Evolutionary conservation across 129 eudicot genomes (phyloP).

Genomic region (Saposhnikovia divaricata): DNA sequence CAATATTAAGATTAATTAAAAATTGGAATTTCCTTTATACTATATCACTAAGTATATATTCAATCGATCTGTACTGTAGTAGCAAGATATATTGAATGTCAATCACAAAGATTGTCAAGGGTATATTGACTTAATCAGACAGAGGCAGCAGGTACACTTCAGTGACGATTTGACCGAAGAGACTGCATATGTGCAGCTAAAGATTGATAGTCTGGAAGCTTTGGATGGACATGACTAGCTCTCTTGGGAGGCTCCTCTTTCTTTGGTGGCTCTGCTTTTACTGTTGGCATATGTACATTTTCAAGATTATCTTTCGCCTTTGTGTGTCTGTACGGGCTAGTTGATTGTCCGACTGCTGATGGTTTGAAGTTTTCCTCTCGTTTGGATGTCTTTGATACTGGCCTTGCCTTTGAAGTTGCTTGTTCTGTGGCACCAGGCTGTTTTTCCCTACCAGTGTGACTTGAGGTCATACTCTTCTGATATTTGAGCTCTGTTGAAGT

Average conservation of each 20-base stretch:
- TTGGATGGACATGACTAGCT: conserved; percentile 90
- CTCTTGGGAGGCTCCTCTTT: conserved; percentile 32
- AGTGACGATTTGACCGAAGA: conserved; percentile 32
- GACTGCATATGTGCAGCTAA: conserved; percentile 55
- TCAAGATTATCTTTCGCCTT: conserved; percentile 19
- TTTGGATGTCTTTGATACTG: conserved; percentile 10
- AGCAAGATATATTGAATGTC: neutral
- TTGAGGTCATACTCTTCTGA: conserved; percentile 15
- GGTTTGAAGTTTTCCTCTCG: neutral
- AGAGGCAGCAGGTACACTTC: neutral
- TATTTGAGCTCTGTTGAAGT: conserved; percentile 18
- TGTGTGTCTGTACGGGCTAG: conserved; percentile 17
- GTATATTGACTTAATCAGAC: too few species aligned
- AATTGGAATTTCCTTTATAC: neutral
- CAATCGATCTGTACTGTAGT: neutral
- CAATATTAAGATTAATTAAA: neutral
- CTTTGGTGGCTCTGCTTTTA: conserved; percentile 15
- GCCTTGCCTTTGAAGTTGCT: conserved; percentile 9
- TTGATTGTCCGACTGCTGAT: conserved; percentile 19
- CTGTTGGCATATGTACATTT: conserved; percentile 16
- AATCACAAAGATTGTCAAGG: neutral
- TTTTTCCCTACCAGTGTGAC: neutral
- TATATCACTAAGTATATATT: neutral
- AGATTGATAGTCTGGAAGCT: conserved; percentile 75
- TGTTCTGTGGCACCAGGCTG: conserved; percentile 8